These are phyloP conservation scores for Fonsecaea nubica DNA, from an alignment of 2,329 filamentous ascomycete species.

Conservation along the genomic window DNA sequence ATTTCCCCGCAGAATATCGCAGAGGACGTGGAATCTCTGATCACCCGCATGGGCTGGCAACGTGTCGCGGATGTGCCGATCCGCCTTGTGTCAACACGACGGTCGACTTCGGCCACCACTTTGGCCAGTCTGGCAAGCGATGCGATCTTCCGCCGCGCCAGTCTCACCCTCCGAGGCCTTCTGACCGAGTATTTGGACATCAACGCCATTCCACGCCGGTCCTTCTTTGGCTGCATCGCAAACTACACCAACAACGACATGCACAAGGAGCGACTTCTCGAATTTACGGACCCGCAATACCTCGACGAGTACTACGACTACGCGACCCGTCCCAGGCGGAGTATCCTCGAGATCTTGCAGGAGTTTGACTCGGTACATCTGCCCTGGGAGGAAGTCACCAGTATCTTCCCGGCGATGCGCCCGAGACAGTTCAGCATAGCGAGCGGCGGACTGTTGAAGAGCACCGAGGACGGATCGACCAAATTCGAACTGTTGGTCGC, in stretches of 20 bases:
- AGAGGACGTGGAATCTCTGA: constrained; percentile 77
- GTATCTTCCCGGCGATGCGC: constrained; percentile 80
- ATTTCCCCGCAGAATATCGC: constrained; percentile 89
- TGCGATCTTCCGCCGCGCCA: constrained; percentile 35
- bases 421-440: constrained; percentile 94
- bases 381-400: constrained; percentile 73
- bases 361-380: constrained; percentile 87
- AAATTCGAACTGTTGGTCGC: constrained; percentile 78
- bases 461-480: constrained; percentile 47
- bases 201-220: constrained; percentile 83
- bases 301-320: constrained; percentile 96
- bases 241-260: constrained; percentile 74
- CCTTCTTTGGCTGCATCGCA: constrained; percentile 80
- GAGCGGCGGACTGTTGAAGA: constrained; percentile 66
- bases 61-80: constrained; percentile 73
- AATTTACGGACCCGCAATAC: constrained; percentile 79
- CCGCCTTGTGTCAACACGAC: constrained; percentile 20
- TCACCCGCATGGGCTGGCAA: constrained; percentile 80
- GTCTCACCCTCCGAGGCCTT: constrained; percentile 73
- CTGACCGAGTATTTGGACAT: constrained; percentile 87
- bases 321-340: constrained; percentile 85
- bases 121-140: constrained; percentile 48
- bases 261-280: constrained; percentile 80
- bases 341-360: constrained; percentile 87
- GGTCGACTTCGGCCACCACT: constrained; percentile 39